These are phyloP conservation scores for Nitzschia sp. DNA, from an alignment of 108 stramenopile species.

Conservation along the genomic window DNA sequence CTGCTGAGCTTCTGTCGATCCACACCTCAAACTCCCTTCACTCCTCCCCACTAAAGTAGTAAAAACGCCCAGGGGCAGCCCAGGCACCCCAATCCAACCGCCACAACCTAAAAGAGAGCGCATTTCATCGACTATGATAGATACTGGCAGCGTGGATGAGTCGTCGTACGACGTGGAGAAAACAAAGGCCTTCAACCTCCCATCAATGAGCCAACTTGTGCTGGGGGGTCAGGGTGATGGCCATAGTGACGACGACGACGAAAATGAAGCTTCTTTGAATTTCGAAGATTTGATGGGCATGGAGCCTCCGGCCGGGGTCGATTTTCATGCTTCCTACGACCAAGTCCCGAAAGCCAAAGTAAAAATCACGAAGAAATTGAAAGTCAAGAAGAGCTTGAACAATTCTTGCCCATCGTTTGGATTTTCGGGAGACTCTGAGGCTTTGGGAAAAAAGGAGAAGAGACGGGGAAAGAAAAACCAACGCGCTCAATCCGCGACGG, in stretches of 20 bases:
- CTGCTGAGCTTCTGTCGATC: background rate
- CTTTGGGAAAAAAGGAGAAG: background rate
- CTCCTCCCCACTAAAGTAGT: no score
- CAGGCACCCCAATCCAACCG: no score
- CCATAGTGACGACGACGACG: background rate
- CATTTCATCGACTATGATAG: background rate
- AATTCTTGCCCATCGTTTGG: conserved; percentile 14
- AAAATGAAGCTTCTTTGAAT: conserved; percentile 1
- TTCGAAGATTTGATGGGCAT: conserved; percentile 11
- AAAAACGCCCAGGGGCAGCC: no score
- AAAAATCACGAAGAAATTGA: conserved; percentile 9
- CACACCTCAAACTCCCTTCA: no score
- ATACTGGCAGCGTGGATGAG: background rate
- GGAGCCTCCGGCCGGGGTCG: background rate
- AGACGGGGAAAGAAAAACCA: background rate
- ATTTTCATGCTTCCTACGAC: conserved; percentile 9
- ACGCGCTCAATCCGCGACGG: background rate
- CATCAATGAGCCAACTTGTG: background rate
- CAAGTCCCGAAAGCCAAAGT: conserved; percentile 3
- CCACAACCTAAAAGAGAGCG: no score
- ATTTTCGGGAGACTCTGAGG: background rate
- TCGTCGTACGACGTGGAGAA: background rate
- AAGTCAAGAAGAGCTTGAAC: background rate
- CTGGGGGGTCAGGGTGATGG: background rate
- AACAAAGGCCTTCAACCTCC: background rate